Percentiles rank a stretch among this genome's conserved stretches.
phyloP scores from a whole-genome alignment of 108 stramenopile species.

The Nitzschia sp. region DNA sequence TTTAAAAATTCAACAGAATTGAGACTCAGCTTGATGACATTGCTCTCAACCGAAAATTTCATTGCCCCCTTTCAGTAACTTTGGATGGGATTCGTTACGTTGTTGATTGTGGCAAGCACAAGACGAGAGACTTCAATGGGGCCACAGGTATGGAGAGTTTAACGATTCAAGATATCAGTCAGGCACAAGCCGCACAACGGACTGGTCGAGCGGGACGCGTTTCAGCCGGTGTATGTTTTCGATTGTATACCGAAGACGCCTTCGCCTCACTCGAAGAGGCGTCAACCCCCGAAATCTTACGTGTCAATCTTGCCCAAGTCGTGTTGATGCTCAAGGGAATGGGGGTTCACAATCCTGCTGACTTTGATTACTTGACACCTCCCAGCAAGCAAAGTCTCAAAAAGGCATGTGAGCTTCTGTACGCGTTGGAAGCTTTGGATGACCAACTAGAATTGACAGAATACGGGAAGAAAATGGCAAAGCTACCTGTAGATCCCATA shows the following conservation, averaged over 20 bases:
- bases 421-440: conserved; percentile 66
- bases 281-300: conserved; percentile 88
- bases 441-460: conserved; percentile 64
- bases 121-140: conserved; percentile 64
- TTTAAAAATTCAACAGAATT: not conserved
- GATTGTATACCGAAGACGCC: conserved; percentile 75
- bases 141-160: conserved; percentile 87
- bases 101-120: conserved; percentile 92
- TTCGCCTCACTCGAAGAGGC: conserved; percentile 57
- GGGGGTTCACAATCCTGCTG: conserved; percentile 86
- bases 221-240: conserved; percentile 70
- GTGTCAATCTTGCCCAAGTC: conserved; percentile 86
- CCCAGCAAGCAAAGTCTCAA: conserved; percentile 51
- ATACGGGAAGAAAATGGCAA: conserved; percentile 74
- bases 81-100: conserved; percentile 93
- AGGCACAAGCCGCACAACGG: conserved; percentile 76
- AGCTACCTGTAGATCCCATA: conserved; percentile 75
- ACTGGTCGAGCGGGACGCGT: conserved; percentile 84
- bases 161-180: conserved; percentile 63
- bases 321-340: conserved; percentile 90
- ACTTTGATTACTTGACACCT: conserved; percentile 88
- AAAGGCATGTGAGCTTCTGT: conserved; percentile 65
- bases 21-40: not conserved
- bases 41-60: not conserved
- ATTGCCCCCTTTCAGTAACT: conserved; percentile 59